These are phyloP conservation scores for Candida dendrica DNA, from an alignment of 805 yeast genomes.

Conservation along the genomic window DNA sequence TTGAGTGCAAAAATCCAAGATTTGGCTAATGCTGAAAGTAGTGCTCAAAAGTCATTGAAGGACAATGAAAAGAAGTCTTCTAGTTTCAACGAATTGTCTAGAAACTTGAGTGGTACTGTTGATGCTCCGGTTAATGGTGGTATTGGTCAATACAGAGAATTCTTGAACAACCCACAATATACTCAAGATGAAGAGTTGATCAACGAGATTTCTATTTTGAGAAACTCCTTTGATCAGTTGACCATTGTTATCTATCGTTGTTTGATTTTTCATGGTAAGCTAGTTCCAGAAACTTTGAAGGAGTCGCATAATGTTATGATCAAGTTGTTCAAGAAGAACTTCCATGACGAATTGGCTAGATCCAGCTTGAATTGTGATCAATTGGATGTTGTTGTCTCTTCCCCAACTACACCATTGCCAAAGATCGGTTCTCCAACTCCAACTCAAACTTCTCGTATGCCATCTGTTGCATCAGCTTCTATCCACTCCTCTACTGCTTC, in stretches of 20 bases:
- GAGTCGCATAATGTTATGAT: slow-evolving; percentile 62
- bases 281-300: slow-evolving; percentile 48
- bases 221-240: slow-evolving; percentile 56
- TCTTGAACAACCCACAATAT: slow-evolving; percentile 38
- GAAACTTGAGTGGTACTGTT: slow-evolving; percentile 76
- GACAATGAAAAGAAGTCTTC: slow-evolving; percentile 42
- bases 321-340: slow-evolving; percentile 58
- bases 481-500: not conserved
- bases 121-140: slow-evolving; percentile 94
- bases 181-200: slow-evolving; percentile 18
- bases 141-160: slow-evolving; percentile 71
- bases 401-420: slow-evolving; percentile 6
- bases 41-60: slow-evolving; percentile 44
- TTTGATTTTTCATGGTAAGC: slow-evolving; percentile 58
- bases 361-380: slow-evolving; percentile 23
- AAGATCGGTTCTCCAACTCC: slow-evolving; percentile 5
- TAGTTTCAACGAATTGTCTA: slow-evolving; percentile 55
- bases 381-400: slow-evolving; percentile 12
- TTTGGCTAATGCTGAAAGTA: slow-evolving; percentile 57
- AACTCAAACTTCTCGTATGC: slow-evolving; percentile 10
- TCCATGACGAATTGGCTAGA: slow-evolving; percentile 50
- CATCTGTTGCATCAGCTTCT: slow-evolving; percentile 1
- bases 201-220: slow-evolving; percentile 23
- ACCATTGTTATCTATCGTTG: slow-evolving; percentile 59
- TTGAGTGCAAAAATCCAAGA: slow-evolving; percentile 65